These are phyloP conservation scores for Mucor circinelloides DNA, from an alignment of 371 early-diverging fungal species.

Conservation along the genomic window DNA sequence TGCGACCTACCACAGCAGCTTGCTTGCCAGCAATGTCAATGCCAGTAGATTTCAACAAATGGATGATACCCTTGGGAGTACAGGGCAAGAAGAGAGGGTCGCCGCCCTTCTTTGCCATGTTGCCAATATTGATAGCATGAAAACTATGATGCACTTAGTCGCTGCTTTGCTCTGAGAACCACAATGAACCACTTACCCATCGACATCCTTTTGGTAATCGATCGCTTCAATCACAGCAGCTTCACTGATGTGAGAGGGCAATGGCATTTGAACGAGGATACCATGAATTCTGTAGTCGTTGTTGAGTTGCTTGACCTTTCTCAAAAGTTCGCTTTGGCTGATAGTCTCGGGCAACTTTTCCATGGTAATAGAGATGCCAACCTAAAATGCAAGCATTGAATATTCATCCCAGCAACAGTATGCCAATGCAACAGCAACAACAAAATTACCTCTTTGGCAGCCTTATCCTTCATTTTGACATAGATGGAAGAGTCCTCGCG, in stretches of 20 bases:
- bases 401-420: background rate
- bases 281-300: slow-evolving; percentile 82
- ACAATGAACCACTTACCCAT: slow-evolving; percentile 72
- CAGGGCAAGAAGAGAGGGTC: slow-evolving; percentile 88
- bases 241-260: slow-evolving; percentile 85
- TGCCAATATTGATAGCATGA: slow-evolving; percentile 90
- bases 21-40: slow-evolving; percentile 25
- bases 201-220: slow-evolving; percentile 89
- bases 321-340: slow-evolving; percentile 55
- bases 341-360: slow-evolving; percentile 53
- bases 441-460: slow-evolving; percentile 74
- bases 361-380: slow-evolving; percentile 61
- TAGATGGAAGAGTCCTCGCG: slow-evolving; percentile 91
- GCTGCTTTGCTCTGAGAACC: background rate
- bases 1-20: slow-evolving; percentile 92
- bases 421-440: background rate
- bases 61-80: slow-evolving; percentile 92
- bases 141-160: slow-evolving; percentile 51
- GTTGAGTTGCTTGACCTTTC: slow-evolving; percentile 69
- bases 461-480: slow-evolving; percentile 90
- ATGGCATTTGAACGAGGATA: slow-evolving; percentile 93
- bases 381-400: slow-evolving; percentile 26
- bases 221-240: slow-evolving; percentile 81
- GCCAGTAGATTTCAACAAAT: slow-evolving; percentile 72
- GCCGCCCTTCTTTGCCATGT: slow-evolving; percentile 77